Evolutionary conservation across 805 yeast genomes (phyloP).

Genomic region (Ogataea wickerhamii): DNA sequence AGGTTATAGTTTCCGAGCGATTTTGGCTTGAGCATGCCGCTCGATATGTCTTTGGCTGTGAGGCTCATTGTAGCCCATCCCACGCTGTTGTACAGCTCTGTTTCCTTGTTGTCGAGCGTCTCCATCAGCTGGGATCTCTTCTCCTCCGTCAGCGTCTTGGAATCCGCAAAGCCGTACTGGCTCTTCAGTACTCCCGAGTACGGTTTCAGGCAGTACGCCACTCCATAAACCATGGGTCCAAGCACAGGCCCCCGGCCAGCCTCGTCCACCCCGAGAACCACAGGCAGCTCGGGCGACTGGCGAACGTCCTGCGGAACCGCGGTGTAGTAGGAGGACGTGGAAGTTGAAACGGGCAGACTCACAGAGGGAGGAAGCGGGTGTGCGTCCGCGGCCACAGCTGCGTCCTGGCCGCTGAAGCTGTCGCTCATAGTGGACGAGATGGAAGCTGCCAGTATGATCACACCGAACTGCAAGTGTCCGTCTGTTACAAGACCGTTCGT

Average conservation of each 20-base stretch:
- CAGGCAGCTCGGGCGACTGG: constrained; percentile 35
- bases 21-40: constrained; percentile 77
- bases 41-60: constrained; percentile 82
- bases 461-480: no score
- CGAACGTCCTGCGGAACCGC: constrained; percentile 42
- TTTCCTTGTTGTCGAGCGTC: constrained; percentile 43
- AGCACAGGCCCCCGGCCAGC: constrained; percentile 98
- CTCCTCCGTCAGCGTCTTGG: constrained; percentile 77
- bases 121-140: constrained; percentile 61
- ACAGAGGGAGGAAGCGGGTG: constrained; percentile 31
- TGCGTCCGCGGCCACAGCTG: background rate
- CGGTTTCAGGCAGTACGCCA: constrained; percentile 65
- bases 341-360: constrained; percentile 28
- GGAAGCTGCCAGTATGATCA: no score
- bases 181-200: constrained; percentile 46
- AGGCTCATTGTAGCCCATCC: constrained; percentile 89
- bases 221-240: constrained; percentile 97
- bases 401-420: no score
- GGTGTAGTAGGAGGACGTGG: constrained; percentile 48
- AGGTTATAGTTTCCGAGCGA: constrained; percentile 63
- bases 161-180: constrained; percentile 84
- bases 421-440: no score
- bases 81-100: constrained; percentile 50
- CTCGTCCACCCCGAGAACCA: constrained; percentile 89
- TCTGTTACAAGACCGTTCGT: no score